Conservation (phyloP, 768 basidiomycete species). For the Tylopilus vinaceipallidus region DNA sequence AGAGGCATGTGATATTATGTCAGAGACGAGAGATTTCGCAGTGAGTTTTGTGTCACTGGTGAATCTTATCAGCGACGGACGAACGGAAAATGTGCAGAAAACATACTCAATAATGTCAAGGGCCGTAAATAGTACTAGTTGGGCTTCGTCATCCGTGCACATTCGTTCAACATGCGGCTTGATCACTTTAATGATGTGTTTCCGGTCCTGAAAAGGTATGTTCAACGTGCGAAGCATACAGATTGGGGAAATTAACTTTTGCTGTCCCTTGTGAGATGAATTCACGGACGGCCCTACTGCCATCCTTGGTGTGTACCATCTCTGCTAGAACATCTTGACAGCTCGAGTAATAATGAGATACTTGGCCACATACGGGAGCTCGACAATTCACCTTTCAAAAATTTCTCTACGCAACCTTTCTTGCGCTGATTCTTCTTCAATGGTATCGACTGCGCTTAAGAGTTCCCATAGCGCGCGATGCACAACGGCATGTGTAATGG, state of each 20-base stretch:
- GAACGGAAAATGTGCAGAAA: slow-evolving; percentile 2
- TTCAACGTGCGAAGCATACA: neutral
- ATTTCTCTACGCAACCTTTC: slow-evolving; percentile 78
- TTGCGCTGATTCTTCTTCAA: slow-evolving; percentile 60
- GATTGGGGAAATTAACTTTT: slow-evolving; percentile 49
- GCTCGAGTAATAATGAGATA: slow-evolving; percentile 35
- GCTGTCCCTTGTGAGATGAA: slow-evolving; percentile 81
- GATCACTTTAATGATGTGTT: slow-evolving; percentile 84
- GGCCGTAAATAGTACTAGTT: slow-evolving; percentile 85
- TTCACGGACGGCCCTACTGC: slow-evolving; percentile 81
- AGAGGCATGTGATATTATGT: slow-evolving; percentile 58
- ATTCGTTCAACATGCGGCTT: slow-evolving; percentile 90
- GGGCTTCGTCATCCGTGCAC: slow-evolving; percentile 87
- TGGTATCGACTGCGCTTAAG: slow-evolving; percentile 54
- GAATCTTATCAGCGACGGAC: neutral
- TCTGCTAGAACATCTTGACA: slow-evolving; percentile 86
- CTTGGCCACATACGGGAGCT: neutral
- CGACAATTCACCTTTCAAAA: slow-evolving; percentile 64
- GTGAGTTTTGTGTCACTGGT: slow-evolving; percentile 87
- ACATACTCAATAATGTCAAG: slow-evolving; percentile 86
- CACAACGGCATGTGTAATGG: slow-evolving; percentile 82
- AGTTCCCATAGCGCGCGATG: slow-evolving; percentile 90
- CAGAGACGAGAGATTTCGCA: slow-evolving; percentile 72
- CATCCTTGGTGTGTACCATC: slow-evolving; percentile 93
- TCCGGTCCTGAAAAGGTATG: slow-evolving; percentile 62